These are phyloP conservation scores for Gaertneriomyces semiglobifer DNA, from an alignment of 192 early-diverging fungal species.

Conservation along the genomic window DNA sequence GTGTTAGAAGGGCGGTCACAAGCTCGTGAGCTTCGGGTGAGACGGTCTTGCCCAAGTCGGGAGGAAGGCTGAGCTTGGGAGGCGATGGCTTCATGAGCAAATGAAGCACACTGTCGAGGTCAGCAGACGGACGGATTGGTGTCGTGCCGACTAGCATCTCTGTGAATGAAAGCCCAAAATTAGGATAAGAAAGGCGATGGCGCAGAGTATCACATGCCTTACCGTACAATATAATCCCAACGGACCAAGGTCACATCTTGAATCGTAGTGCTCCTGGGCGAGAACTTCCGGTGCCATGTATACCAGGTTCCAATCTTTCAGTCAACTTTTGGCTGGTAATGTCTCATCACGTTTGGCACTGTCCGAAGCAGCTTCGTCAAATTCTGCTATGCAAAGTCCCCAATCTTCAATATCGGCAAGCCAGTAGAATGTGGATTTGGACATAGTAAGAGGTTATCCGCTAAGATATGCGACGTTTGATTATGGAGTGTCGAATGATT, in stretches of 20 bases:
- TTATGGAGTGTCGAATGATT: neutral
- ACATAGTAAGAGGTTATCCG: constrained; percentile 25
- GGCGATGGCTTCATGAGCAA: constrained; percentile 15
- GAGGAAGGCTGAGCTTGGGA: constrained; percentile 18
- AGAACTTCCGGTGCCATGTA: constrained; percentile 35
- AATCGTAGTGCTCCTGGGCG: constrained; percentile 21
- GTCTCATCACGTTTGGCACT: too few species aligned
- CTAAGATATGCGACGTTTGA: neutral
- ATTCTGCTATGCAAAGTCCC: constrained; percentile 22
- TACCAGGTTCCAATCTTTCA: too few species aligned
- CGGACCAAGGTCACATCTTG: constrained; percentile 33
- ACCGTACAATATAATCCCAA: constrained; percentile 35
- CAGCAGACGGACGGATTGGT: constrained; percentile 18
- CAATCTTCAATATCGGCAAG: constrained; percentile 23
- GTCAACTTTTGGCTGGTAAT: too few species aligned
- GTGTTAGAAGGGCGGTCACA: constrained; percentile 27
- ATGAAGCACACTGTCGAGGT: constrained; percentile 9
- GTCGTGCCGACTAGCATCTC: constrained; percentile 32
- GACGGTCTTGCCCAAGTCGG: constrained; percentile 1
- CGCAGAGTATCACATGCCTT: neutral
- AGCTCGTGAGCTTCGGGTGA: constrained; percentile 7
- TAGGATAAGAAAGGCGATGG: too few species aligned
- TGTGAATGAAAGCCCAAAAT: neutral
- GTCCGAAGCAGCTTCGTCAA: too few species aligned
- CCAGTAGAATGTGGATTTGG: neutral